Evolutionary conservation across 345 rosid species (phyloP).

Genomic region (Draba incana): DNA sequence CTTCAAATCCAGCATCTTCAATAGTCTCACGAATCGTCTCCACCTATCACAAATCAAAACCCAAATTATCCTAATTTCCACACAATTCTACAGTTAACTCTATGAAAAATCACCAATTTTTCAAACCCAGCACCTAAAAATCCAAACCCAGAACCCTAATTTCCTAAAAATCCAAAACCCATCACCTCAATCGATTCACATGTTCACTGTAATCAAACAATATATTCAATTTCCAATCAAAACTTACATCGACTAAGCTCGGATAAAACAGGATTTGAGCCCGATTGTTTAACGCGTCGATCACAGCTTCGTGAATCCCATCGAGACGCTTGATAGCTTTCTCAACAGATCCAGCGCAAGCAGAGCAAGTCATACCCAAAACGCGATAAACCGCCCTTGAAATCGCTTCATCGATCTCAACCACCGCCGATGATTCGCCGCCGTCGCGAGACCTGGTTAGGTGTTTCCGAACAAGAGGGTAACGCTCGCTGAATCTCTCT

Average conservation of each 20-base stretch:
- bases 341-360: slow-evolving; percentile 94
- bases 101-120: no score
- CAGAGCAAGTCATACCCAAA: slow-evolving; percentile 85
- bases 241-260: slow-evolving; percentile 60
- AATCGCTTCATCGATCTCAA: slow-evolving; percentile 34
- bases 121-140: no score
- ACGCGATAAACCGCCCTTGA: slow-evolving; percentile 67
- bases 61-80: slow-evolving; percentile 6
- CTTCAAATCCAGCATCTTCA: slow-evolving; percentile 83
- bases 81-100: no score
- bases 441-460: slow-evolving; percentile 52
- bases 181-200: not conserved
- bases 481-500: slow-evolving; percentile 52
- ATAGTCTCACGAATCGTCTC: slow-evolving; percentile 85
- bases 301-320: slow-evolving; percentile 72
- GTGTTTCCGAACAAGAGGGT: slow-evolving; percentile 71
- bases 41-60: slow-evolving; percentile 47
- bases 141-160: no score
- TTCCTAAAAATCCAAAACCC: no score
- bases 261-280: slow-evolving; percentile 76
- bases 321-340: slow-evolving; percentile 89
- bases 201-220: not conserved
- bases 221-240: not conserved
- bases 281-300: slow-evolving; percentile 69
- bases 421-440: slow-evolving; percentile 34